Evolutionary conservation across 2,329 filamentous ascomycete species (phyloP), one percentile per base, ranked within the genome.

Genomic region (Sclerotinia minor): DNA sequence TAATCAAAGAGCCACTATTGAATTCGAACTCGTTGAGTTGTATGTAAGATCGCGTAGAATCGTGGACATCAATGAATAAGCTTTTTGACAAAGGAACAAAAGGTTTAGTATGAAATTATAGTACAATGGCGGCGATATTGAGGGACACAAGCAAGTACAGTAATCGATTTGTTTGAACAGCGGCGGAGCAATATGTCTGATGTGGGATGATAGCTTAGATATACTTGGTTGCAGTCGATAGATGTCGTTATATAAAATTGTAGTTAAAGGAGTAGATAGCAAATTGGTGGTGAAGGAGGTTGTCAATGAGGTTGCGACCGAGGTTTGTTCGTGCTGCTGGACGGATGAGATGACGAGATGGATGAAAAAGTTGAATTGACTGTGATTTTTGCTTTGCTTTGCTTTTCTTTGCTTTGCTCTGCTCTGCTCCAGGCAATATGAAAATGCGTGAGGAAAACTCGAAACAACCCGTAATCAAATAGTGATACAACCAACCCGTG

Each of bases 161-260:
- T 53, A 53, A 61, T 67, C 32, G 60, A 50, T 41, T 41, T 50
- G 57, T 60, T 41, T 15, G 29, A 52, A 50, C 21, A 19, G 44
- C 24, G 64, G 64, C 64, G 45, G 44, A 60, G 54, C 15, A 60
- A 44, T n/a, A 53, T 61, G 47, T 67, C 47, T 67, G 64, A 67
- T 47, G 64, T 67, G 45, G 64, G 64, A 61, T 67, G n/a, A 35
- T 32, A 35, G 47, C 32, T 41, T 35, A 45, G 29, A 35, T 32
- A 35, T 29, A 52, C 6, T 50, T 60, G 21, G 21, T 5, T 15
- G 32, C 15, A 32, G 21, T 24, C 13, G 58, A 29, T 60, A 9
- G 29, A 35, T 32, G 57, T 29, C 41, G 44, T 38, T 61, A 61
- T 49, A 61, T 61, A 61, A 49, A 49, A 49, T 21, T 19, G 21